Evolutionary conservation across 1,284 basidiomycete species (phyloP), one percentile per base, ranked within the genome.

Genomic region (Trichosporon sp.): DNA sequence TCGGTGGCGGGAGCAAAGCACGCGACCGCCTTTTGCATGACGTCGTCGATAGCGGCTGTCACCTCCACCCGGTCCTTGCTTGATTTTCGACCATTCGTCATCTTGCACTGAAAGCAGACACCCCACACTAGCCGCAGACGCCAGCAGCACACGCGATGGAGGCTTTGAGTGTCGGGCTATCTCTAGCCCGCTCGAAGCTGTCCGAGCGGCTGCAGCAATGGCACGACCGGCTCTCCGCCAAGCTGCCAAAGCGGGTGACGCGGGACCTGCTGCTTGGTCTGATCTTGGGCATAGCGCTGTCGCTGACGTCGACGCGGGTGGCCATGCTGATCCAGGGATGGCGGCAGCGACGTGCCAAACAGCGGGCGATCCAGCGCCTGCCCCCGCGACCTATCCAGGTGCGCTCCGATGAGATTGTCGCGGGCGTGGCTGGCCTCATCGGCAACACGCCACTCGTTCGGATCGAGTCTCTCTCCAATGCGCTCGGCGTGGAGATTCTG

Each of bases 391-490:
- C 89, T 0, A 90, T 93, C 60, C 87, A 91, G 70, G 73, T 92
- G 21, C 82, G 89, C 61, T 87, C 85, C 59, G 88, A 92, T 52
- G 81, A 82, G 68, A 81, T 92, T 2, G 83, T 91, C 1, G 78
- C 84, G 11, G 91, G 92, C 0, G 87, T 94, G 9, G 84, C 86
- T 8, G 92, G 91, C 0, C 80, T 95, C 21, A 94, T 96, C 66
- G 92, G 92, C 90, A 96, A 98, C 74, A 99, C 95, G 1, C 95
- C 95, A 0, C 83, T 99, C 40, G 84, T 99, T 63, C 85, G 95
- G 65, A 96, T 99, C 65, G 90, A 91, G 70, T 94, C 91, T 3
- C 79, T 99, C 62, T 96, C 92, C 71, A 85, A 96, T 79, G 87
- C 89, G 0, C 84, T 97, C 0, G 94, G 94, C 7, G 90, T 96